Evolutionary conservation across 768 basidiomycete species (phyloP).

Genomic region (Tylopilus balloui): DNA sequence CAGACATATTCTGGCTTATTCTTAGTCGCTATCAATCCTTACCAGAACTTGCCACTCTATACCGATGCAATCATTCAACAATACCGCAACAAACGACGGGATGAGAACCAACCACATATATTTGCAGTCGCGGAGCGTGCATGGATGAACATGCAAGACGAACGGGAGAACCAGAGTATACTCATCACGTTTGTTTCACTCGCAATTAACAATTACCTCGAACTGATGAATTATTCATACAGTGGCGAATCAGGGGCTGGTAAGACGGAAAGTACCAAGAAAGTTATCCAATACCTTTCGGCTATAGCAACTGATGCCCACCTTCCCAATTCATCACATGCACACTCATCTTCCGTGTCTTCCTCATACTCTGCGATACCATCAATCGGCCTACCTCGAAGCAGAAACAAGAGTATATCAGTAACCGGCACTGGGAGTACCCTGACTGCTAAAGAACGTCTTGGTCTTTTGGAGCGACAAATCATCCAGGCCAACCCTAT

Average conservation of each 20-base stretch:
- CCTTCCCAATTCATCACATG: slow-evolving; percentile 52
- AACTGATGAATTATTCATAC: slow-evolving; percentile 8
- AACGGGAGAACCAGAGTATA: slow-evolving; percentile 95
- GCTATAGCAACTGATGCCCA: slow-evolving; percentile 88
- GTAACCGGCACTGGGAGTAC: slow-evolving; percentile 42
- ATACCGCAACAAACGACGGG: slow-evolving; percentile 83
- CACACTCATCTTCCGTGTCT: slow-evolving; percentile 60
- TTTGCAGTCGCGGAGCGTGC: slow-evolving; percentile 97
- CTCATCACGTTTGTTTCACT: slow-evolving; percentile 80
- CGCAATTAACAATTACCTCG: not conserved
- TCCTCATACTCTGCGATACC: slow-evolving; percentile 56
- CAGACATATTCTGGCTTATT: slow-evolving; percentile 96
- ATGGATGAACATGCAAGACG: slow-evolving; percentile 98
- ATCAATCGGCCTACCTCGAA: slow-evolving; percentile 64
- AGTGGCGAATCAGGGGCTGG: slow-evolving; percentile 99
- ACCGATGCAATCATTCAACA: slow-evolving; percentile 83
- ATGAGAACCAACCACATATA: slow-evolving; percentile 94
- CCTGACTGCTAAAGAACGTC: slow-evolving; percentile 62
- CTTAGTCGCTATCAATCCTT: slow-evolving; percentile 97
- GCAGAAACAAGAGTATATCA: slow-evolving; percentile 49
- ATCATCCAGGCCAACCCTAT: slow-evolving; percentile 98
- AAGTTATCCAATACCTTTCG: slow-evolving; percentile 98
- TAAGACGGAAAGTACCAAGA: slow-evolving; percentile 98
- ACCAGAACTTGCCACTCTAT: slow-evolving; percentile 88
- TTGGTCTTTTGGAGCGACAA: slow-evolving; percentile 90